These are phyloP conservation scores for Leccinum holopus DNA, from an alignment of 1,284 basidiomycete species.

Conservation along the genomic window DNA sequence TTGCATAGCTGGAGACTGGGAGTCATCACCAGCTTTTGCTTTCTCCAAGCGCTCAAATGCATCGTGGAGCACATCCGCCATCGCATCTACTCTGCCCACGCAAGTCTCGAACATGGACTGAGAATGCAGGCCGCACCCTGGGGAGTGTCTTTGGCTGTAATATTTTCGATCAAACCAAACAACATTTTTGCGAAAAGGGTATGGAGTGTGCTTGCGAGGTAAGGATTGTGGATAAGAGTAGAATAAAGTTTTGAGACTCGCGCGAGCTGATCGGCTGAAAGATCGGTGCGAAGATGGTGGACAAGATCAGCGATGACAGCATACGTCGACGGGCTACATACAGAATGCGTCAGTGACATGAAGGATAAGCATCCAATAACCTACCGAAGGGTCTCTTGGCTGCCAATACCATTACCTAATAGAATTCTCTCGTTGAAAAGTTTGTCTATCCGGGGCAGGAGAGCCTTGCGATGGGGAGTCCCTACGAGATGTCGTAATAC, in stretches of 20 bases:
- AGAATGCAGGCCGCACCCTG: slow-evolving; percentile 69
- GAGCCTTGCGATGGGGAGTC: slow-evolving; percentile 77
- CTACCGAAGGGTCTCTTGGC: slow-evolving; percentile 81
- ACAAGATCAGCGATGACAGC: slow-evolving; percentile 92
- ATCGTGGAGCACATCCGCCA: slow-evolving; percentile 69
- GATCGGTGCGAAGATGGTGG: slow-evolving; percentile 87
- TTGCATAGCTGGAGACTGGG: slow-evolving; percentile 47
- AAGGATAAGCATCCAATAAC: slow-evolving; percentile 17
- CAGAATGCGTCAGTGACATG: slow-evolving; percentile 12
- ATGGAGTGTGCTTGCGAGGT: slow-evolving; percentile 80
- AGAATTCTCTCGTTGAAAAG: slow-evolving; percentile 92
- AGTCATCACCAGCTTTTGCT: slow-evolving; percentile 47
- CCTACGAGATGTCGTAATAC: slow-evolving; percentile 91
- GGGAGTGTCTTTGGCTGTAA: slow-evolving; percentile 71
- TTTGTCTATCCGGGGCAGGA: slow-evolving; percentile 86
- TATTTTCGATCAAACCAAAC: slow-evolving; percentile 85
- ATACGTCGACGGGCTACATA: slow-evolving; percentile 77
- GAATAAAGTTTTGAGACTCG: slow-evolving; percentile 86
- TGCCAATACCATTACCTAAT: slow-evolving; percentile 78
- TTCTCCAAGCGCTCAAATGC: slow-evolving; percentile 49
- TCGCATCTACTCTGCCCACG: slow-evolving; percentile 83
- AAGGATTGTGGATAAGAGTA: slow-evolving; percentile 87
- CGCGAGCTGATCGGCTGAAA: slow-evolving; percentile 77
- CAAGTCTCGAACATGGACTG: slow-evolving; percentile 79
- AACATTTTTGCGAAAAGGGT: slow-evolving; percentile 94